Conservation (phyloP, 2,329 filamentous ascomycete genomes). For the Diaporthe amygdali region DNA sequence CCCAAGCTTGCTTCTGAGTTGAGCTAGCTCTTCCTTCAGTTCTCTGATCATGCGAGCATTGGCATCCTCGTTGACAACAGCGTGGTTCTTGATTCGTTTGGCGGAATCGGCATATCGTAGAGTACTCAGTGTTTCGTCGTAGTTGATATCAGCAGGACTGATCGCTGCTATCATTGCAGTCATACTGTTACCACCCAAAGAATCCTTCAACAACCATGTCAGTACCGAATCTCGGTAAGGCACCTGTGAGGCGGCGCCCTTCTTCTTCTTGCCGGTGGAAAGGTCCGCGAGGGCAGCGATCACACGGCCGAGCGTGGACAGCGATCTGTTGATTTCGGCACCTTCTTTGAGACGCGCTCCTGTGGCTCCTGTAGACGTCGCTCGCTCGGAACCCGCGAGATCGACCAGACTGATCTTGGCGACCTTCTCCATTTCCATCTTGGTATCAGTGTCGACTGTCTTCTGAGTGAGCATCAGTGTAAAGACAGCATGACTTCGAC, state of each 20-base stretch:
- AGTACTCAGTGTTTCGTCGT: constrained; percentile 95
- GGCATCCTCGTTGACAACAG: constrained; percentile 97
- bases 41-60: constrained; percentile 99
- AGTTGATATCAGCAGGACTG: constrained; percentile 98
- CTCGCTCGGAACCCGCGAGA: constrained; percentile 95
- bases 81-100: constrained; percentile 99
- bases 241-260: constrained; percentile 75
- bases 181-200: constrained; percentile 97
- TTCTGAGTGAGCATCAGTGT: constrained; percentile 96
- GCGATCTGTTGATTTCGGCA: constrained; percentile 95
- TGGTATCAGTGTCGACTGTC: constrained; percentile 86
- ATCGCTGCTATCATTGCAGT: constrained; percentile 99
- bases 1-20: constrained; percentile 85
- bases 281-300: constrained; percentile 94
- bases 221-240: constrained; percentile 97
- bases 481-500: constrained; percentile 97
- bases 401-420: constrained; percentile 98
- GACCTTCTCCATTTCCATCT: constrained; percentile 97
- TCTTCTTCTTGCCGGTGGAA: constrained; percentile 84
- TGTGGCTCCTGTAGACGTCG: constrained; percentile 95
- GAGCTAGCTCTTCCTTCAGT: constrained; percentile 89
- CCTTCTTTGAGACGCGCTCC: constrained; percentile 95
- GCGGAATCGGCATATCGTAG: constrained; percentile 96
- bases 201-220: constrained; percentile 97
- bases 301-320: constrained; percentile 95